A percentile compares a stretch with the other conserved stretches of the same genome.
These are phyloP conservation scores for Phytophthora pini DNA, from an alignment of 352 stramenopile genomes.

Conservation along the genomic window DNA sequence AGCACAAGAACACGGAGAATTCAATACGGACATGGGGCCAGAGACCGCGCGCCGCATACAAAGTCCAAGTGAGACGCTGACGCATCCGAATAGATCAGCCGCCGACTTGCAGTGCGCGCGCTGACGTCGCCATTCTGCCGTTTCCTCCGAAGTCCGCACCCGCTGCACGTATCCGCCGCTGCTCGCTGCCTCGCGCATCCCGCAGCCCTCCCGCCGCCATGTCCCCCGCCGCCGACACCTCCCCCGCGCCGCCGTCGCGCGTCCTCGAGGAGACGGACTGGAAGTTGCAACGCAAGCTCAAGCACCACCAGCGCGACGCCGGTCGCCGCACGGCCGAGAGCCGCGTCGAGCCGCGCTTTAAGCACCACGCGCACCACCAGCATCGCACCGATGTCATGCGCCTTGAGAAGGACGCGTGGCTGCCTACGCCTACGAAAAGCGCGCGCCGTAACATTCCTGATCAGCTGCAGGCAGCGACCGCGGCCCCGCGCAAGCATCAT, in stretches of 20 bases:
- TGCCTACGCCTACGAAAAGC: conserved; percentile 33
- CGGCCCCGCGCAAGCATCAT: background rate
- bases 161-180: conserved; percentile 1
- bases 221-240: conserved; percentile 35
- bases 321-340: conserved; percentile 40
- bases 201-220: conserved; percentile 15
- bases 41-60: conserved; percentile 21
- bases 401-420: conserved; percentile 47
- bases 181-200: background rate
- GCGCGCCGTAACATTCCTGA: conserved; percentile 47
- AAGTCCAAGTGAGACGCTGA: conserved; percentile 13
- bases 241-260: conserved; percentile 13
- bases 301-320: conserved; percentile 69
- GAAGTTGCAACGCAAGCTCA: conserved; percentile 74
- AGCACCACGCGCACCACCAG: conserved; percentile 46
- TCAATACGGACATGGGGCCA: conserved; percentile 11
- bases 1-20: conserved; percentile 13
- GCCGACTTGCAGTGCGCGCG: conserved; percentile 6
- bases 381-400: conserved; percentile 42
- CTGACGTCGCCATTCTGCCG: conserved; percentile 31
- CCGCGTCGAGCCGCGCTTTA: conserved; percentile 41
- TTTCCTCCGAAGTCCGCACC: conserved; percentile 17
- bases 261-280: conserved; percentile 47
- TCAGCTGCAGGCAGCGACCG: conserved; percentile 23
- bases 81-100: conserved; percentile 20